Evolutionary conservation across 495 filamentous ascomycete species (phyloP).

Genomic region (Entonaema liquescens): DNA sequence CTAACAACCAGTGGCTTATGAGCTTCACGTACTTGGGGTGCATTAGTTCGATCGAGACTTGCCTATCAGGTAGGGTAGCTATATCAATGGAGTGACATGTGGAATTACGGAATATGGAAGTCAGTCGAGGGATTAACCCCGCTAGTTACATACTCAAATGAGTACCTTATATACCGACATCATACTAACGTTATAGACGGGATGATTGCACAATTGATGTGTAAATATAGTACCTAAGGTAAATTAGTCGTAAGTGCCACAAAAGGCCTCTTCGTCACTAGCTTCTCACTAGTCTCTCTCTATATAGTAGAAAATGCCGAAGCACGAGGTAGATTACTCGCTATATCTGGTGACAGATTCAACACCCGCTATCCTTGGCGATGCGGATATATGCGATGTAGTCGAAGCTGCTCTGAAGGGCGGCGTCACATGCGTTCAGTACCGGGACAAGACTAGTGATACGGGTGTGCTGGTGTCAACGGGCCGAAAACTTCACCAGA

Average conservation of each 20-base stretch:
- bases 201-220: slow-evolving; percentile 11
- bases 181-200: background rate
- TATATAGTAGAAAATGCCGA: slow-evolving; percentile 40
- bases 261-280: slow-evolving; percentile 8
- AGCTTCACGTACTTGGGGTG: background rate
- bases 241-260: no score
- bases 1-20: background rate
- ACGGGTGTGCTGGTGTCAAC: slow-evolving; percentile 76
- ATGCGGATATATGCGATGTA: slow-evolving; percentile 72
- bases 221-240: background rate
- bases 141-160: slow-evolving; percentile 19
- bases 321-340: slow-evolving; percentile 57
- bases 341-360: slow-evolving; percentile 95
- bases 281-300: no score
- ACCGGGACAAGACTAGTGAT: slow-evolving; percentile 85
- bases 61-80: slow-evolving; percentile 7
- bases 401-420: slow-evolving; percentile 81
- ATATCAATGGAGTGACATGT: background rate
- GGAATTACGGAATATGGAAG: slow-evolving; percentile 9
- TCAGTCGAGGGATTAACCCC: background rate
- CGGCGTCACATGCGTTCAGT: slow-evolving; percentile 89
- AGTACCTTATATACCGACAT: background rate
- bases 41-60: background rate
- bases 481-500: slow-evolving; percentile 71
- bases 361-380: slow-evolving; percentile 73